Evolutionary conservation across 208 protist genomes (phyloP), one percentile per base, ranked within the genome.

Genomic region (Phytomonas sp.): DNA sequence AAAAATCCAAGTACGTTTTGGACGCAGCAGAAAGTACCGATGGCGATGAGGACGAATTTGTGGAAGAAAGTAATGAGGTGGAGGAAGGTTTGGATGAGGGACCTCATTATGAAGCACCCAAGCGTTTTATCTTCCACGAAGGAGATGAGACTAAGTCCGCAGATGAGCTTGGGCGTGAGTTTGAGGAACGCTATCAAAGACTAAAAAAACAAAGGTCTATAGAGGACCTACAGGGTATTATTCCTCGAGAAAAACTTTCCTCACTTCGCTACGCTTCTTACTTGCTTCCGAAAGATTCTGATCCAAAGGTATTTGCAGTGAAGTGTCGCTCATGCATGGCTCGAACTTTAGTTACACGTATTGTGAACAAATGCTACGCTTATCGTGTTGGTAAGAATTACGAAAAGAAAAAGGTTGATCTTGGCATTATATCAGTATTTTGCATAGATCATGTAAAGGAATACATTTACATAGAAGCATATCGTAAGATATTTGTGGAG

Each of bases 341-440:
- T 30, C 90, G 89, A 11, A 56, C 90, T 42, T 80, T 97, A 45
- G 91, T 96, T 33, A 88, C 88, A 30, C 91, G 91, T 30, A 89
- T 97, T 60, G 86, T 97, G 61, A 94, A 97, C 79, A 97, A 97
- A 75, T 97, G 93, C 78, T 93, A 94, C 68, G 76, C 80, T 26
- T 93, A 89, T 73, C 84, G 87, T 52, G 84, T 88, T n/a, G 88
- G 90, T 23, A 66, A 77, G 45, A 94, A 95, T 74, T 89, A 86
- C 65, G 83, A 93, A 71, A 59, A 74, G 11, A 82, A 86, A 29
- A 91, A 89, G 62, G 81, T 89, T 0, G 93, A 97, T 66, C 78
- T 97, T 32, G 90, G 90, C 66, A 93, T 97, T 68, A 93, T 95
- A 62, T 97, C 93, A n/a, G 90, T 91, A 32, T 97, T 97, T 71